Conservation (phyloP, 129 eudicot genomes). For the Ambrosia trifida region DNA sequence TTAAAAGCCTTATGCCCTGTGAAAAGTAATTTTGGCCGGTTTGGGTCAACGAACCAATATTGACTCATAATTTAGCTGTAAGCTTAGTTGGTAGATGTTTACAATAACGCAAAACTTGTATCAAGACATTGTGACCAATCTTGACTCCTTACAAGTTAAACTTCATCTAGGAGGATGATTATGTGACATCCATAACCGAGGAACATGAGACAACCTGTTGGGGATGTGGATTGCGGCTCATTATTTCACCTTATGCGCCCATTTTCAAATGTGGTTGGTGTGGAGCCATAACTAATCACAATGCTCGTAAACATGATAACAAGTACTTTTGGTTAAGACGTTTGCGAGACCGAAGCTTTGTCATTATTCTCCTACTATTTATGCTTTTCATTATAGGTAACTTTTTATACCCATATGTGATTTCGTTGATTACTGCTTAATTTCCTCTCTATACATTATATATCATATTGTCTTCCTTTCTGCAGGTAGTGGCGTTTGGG, state of each 20-base stretch:
- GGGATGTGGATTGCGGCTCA: slow-evolving; percentile 94
- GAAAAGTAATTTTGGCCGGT: not conserved
- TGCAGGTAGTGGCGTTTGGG: slow-evolving; percentile 93
- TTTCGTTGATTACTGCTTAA: not conserved
- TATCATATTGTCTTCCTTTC: slow-evolving; percentile 1
- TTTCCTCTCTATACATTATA: not conserved
- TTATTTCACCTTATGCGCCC: slow-evolving; percentile 74
- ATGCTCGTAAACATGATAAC: slow-evolving; percentile 50
- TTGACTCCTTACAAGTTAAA: slow-evolving; percentile 6
- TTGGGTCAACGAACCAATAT: not conserved
- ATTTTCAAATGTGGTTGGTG: slow-evolving; percentile 93
- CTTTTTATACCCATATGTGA: slow-evolving; percentile 8
- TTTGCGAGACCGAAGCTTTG: slow-evolving; percentile 80
- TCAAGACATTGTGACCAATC: not conserved
- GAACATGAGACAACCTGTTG: slow-evolving; percentile 79
- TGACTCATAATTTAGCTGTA: not conserved
- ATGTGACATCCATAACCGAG: slow-evolving; percentile 40
- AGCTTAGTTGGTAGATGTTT: not conserved
- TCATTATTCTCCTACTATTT: slow-evolving; percentile 57
- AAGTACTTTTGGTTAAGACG: slow-evolving; percentile 69
- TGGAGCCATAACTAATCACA: slow-evolving; percentile 88
- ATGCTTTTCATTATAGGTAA: slow-evolving; percentile 79
- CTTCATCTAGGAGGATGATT: slow-evolving; percentile 56
- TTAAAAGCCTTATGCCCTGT: not conserved
- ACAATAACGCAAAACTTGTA: not conserved